A percentile compares a stretch with the other conserved stretches of the same genome.
phyloP scores from a whole-genome alignment of 805 yeast species.

The Starmerella cellae region DNA sequence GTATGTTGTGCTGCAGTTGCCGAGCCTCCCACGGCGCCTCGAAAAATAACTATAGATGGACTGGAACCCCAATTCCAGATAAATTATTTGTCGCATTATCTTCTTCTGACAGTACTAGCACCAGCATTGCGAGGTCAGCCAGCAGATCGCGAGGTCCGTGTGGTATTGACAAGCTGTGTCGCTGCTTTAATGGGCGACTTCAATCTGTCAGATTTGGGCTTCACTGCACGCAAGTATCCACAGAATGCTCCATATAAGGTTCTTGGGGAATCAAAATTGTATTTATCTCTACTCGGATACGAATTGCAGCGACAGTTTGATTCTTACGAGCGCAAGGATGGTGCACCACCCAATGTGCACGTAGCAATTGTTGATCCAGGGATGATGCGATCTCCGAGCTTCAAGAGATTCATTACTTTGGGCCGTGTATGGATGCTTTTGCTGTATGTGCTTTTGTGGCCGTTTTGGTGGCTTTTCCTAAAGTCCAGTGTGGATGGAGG shows the following conservation, averaged over 20 bases:
- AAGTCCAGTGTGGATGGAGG: constrained; percentile 70
- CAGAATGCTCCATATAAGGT: constrained; percentile 53
- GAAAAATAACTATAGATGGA: constrained; percentile 65
- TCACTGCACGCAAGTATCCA: constrained; percentile 44
- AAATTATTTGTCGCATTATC: constrained; percentile 72
- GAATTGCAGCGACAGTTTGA: constrained; percentile 61
- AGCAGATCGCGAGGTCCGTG: constrained; percentile 84
- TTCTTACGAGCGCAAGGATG: constrained; percentile 49
- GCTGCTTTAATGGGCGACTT: constrained; percentile 62
- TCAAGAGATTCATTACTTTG: constrained; percentile 68
- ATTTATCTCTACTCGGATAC: constrained; percentile 59
- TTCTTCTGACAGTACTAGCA: constrained; percentile 61
- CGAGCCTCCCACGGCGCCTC: constrained; percentile 52
- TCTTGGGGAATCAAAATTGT: constrained; percentile 70
- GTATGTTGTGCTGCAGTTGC: constrained; percentile 78
- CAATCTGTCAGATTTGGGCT: constrained; percentile 47
- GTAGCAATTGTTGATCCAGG: constrained; percentile 83
- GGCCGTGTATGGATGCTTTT: constrained; percentile 39
- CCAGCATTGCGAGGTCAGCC: constrained; percentile 84
- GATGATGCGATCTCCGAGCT: constrained; percentile 72
- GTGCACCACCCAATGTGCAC: constrained; percentile 52
- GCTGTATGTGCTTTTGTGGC: constrained; percentile 56
- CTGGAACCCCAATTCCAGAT: constrained; percentile 73
- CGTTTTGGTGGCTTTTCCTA: constrained; percentile 68
- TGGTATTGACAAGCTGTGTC: constrained; percentile 65